Base-by-base conservation (phyloP, 2,329 filamentous ascomycete genomes). In the Hymenoscyphus occultus region DNA sequence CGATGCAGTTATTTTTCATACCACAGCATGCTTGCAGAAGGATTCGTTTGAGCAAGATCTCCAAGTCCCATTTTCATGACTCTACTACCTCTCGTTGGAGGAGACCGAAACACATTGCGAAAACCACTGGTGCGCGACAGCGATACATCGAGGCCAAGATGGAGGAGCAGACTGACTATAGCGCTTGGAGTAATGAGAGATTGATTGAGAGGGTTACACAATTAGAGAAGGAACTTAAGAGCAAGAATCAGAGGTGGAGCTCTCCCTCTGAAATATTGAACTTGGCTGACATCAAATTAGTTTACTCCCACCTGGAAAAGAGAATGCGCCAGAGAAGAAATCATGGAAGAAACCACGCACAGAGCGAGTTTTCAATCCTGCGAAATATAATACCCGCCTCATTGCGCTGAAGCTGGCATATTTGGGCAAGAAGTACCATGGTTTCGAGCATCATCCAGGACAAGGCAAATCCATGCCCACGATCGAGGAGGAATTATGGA, bases 401-500 rank as follows among this genome's bases (percentile, higher is more conserved):
- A 90, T 99, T 68, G 95, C 94, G 7, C 81, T 99, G 65, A 98
- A 97, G 77, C 88, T 99, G 68, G 93, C 95, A 48, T 99, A 99
- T 76, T 80, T 98, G 42, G 95, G 95, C 58, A 91, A 92, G 76
- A 85, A 86, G 63, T 99, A 98, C 77, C 94, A 95, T 77, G 95
- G 95, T 0, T 96, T 93, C 76, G 95, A 99, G 80, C 91, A 94
- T 77, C 89, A 94, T 74, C 83, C 84, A 66, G 87, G 87, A 70
- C 90, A 90, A 66, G 79, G 77, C 0, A 90, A 87, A 5, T 86
- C 86, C 3, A 77, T 91, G 68, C 88, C 94, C 5, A 93, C 93
- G 0, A 90, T 99, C 68, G 95, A 99, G 77, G 93, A 97, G 78
- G 91, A 93, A 77, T 76, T 99, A 59, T 99, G 93, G 91, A 93